Base-by-base conservation (phyloP, 192 early-diverging fungal genomes). In the Dimargaris xerosporica region DNA sequence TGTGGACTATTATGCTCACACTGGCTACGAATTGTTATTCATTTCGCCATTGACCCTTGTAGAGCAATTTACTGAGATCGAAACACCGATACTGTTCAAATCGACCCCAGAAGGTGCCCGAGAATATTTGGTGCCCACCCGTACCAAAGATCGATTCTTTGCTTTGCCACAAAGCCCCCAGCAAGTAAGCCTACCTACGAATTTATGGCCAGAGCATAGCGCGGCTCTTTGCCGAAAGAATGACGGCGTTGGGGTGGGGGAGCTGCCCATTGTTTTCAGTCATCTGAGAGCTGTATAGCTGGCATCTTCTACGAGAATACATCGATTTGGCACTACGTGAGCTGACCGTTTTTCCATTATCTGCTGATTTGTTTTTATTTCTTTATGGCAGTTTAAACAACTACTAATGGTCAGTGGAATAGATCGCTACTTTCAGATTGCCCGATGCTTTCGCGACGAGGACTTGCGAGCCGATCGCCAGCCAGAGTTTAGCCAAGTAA, bases 381-480 rank as follows among this genome's bases (percentile, higher is more conserved):
- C n/a, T n/a, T n/a, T n/a, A n/a, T n/a, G n/a, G n/a, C 78, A 92
- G 82, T 90, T 91, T 66, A 96, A 96, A 73, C 91, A 96, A 67
- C 77, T 92, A 66, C 73, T 96, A 53, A 96, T 96, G 91, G 82
- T 85, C 0, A 87, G 82, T 55, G 90, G 89, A 0, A 78, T 92
- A 19, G 93, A 96, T 67, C 78, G 86, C 48, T 96, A 96, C 73
- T 96, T 82, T 68, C 93, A 96, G 73, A 83, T 96, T 54, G 93
- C 91, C 3, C 79, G 86, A 19, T 96, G 93, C 65, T 96, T 92
- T 66, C 76, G 93, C 53, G 93, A 96, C 62, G 93, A 96, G 55
- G 87, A 89, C 67, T 67, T 87, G 51, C 80, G 91, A 10, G 79
- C 89, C 0, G 91, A 96, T 69, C 79, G 93, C 28, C 93, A 96